phyloP scores from a whole-genome alignment of 2,329 filamentous ascomycete species.

The Davidsoniella eucalypti region DNA sequence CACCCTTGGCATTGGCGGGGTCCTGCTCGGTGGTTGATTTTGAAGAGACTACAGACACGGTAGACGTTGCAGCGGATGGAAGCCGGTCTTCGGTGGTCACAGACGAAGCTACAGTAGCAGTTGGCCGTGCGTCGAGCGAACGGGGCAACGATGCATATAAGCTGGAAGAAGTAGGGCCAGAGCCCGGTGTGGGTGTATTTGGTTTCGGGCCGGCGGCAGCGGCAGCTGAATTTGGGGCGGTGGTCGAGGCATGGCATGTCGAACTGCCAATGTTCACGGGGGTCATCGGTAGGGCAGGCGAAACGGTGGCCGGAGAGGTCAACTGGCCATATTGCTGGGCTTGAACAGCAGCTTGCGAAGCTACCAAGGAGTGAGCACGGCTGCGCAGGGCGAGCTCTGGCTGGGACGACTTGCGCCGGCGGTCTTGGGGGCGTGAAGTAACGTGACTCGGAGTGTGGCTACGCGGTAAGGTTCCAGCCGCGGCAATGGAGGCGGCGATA shows the following conservation, averaged over 20 bases:
- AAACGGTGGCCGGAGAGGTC: conserved; percentile 26
- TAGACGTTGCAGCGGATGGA: conserved; percentile 17
- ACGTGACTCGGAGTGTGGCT: conserved; percentile 48
- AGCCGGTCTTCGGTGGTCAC: conserved; percentile 14
- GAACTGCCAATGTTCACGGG: conserved; percentile 13
- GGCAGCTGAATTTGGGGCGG: conserved; percentile 14
- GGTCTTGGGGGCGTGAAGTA: conserved; percentile 38
- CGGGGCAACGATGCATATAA: conserved; percentile 12
- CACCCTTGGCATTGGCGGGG: conserved; percentile 16
- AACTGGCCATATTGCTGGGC: conserved; percentile 29
- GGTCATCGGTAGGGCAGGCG: conserved; percentile 17
- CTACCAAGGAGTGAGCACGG: conserved; percentile 29
- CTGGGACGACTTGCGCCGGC: conserved; percentile 34
- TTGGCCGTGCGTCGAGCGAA: conserved; percentile 2
- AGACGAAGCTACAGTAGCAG: background rate
- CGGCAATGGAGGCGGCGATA: conserved; percentile 20
- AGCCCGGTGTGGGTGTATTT: conserved; percentile 11
- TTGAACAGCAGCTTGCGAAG: conserved; percentile 18
- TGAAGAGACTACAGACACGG: conserved; percentile 4
- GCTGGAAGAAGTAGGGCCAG: conserved; percentile 12
- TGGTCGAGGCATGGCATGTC: background rate
- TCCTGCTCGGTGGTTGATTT: conserved; percentile 13
- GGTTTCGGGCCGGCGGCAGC: conserved; percentile 14
- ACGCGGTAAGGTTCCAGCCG: conserved; percentile 27
- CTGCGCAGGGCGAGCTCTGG: conserved; percentile 37